Evolutionary conservation across 148 eudicot genomes (phyloP).

Genomic region (Salicornia ramosissima): DNA sequence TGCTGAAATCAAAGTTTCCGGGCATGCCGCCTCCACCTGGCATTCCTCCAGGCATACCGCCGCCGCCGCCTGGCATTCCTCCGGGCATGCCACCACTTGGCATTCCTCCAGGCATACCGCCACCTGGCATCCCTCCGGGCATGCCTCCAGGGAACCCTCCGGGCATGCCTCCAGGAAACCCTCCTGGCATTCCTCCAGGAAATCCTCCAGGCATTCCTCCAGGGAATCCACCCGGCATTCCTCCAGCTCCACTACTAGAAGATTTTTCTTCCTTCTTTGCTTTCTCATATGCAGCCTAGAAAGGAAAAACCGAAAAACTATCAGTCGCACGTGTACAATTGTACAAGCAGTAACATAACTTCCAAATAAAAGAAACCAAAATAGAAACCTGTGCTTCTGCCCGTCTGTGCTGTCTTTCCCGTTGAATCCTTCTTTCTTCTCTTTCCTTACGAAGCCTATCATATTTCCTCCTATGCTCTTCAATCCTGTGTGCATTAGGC

Average conservation of each 20-base stretch:
- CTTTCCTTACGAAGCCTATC: conserved; percentile 71
- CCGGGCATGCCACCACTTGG: conserved; percentile 24
- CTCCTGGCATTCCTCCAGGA: conserved; percentile 19
- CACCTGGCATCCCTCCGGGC: conserved; percentile 22
- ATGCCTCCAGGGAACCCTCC: conserved; percentile 21
- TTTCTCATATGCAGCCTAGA: conserved; percentile 91
- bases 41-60: conserved; percentile 63
- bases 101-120: conserved; percentile 19
- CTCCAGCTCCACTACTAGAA: conserved; percentile 58
- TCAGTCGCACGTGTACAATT: neutral
- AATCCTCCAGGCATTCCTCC: conserved; percentile 29
- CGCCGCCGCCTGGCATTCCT: conserved; percentile 54
- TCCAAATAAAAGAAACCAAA: neutral
- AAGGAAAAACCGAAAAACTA: conserved; percentile 5
- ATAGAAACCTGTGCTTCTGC: conserved; percentile 65
- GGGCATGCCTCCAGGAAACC: conserved; percentile 24
- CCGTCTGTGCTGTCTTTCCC: conserved; percentile 56
- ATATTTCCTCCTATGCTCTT: conserved; percentile 82
- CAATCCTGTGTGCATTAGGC: conserved; percentile 85
- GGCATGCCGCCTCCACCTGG: conserved; percentile 75
- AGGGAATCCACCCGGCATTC: conserved; percentile 34
- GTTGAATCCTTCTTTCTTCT: conserved; percentile 51
- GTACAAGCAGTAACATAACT: neutral
- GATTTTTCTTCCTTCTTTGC: conserved; percentile 76
- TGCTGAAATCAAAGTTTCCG: conserved; percentile 74